Conservation (phyloP, 257 asterid genomes). For the Przewalskia tangutica region DNA sequence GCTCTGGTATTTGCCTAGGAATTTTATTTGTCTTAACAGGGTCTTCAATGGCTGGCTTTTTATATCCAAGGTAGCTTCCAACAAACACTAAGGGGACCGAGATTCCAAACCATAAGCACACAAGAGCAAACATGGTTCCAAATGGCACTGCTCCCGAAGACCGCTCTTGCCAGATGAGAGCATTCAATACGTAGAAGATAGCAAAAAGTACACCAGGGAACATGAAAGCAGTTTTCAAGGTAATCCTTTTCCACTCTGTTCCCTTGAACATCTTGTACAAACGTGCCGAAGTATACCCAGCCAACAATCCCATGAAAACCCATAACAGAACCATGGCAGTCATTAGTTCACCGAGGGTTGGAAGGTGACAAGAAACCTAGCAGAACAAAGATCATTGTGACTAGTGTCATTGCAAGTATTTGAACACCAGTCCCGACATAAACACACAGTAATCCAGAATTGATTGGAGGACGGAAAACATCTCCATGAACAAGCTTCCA, state of each 20-base stretch:
- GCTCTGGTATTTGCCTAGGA: conserved; percentile 64
- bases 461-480: conserved; percentile 48
- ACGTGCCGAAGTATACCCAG: conserved; percentile 63
- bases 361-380: conserved; percentile 59
- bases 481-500: conserved; percentile 74
- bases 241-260: conserved; percentile 52
- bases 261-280: conserved; percentile 61
- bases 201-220: conserved; percentile 49
- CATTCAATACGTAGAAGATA: conserved; percentile 43
- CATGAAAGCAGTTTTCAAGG: conserved; percentile 54
- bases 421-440: conserved; percentile 57
- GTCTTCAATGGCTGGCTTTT: conserved; percentile 39
- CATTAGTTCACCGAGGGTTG: conserved; percentile 58
- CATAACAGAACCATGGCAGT: conserved; percentile 56
- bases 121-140: conserved; percentile 59
- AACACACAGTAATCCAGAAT: conserved; percentile 47
- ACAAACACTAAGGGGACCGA: conserved; percentile 57
- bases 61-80: conserved; percentile 52
- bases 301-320: conserved; percentile 61
- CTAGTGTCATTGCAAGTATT: conserved; percentile 49
- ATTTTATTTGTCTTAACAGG: conserved; percentile 55
- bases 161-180: conserved; percentile 56
- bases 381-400: conserved; percentile 50
- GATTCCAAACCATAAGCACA: conserved; percentile 59
- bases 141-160: conserved; percentile 63